Evolutionary conservation across 202 grass and related monocot genomes (phyloP).

Genomic region (Schoenoplectus triqueter): DNA sequence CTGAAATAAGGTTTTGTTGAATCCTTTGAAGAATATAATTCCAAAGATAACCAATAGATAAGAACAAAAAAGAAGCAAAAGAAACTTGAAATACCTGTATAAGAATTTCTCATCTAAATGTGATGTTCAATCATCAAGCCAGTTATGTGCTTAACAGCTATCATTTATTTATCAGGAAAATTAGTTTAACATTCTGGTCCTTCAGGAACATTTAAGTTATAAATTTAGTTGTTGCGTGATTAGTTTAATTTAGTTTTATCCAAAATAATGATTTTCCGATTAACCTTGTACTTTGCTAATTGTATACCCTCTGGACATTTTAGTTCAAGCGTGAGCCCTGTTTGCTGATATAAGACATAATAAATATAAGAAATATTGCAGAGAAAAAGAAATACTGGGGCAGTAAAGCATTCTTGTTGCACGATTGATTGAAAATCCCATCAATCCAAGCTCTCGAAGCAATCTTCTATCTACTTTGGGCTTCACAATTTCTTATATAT

Average conservation of each 20-base stretch:
- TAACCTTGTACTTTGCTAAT: too few species aligned
- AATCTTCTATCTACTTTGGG: too few species aligned
- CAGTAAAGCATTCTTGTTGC: too few species aligned
- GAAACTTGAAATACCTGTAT: not conserved
- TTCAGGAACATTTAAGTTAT: not conserved
- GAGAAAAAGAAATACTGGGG: too few species aligned
- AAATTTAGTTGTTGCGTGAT: not conserved
- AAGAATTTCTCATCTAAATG: not conserved
- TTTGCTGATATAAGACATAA: too few species aligned
- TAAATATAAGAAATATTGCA: too few species aligned
- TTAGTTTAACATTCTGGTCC: not conserved
- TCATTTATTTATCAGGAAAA: not conserved
- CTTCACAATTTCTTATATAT: too few species aligned
- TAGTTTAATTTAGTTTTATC: too few species aligned
- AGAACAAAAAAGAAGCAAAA: not conserved
- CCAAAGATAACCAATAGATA: slow-evolving; percentile 16
- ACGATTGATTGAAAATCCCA: too few species aligned
- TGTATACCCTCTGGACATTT: not conserved
- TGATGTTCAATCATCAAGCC: not conserved
- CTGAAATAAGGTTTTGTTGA: slow-evolving; percentile 51
- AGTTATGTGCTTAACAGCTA: not conserved
- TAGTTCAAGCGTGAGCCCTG: not conserved
- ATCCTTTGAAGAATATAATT: not conserved
- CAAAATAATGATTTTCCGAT: too few species aligned
- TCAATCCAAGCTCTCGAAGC: too few species aligned